Evolutionary conservation across 1,139 yeast species (phyloP).

Genomic region (Yueomyces sp.): DNA sequence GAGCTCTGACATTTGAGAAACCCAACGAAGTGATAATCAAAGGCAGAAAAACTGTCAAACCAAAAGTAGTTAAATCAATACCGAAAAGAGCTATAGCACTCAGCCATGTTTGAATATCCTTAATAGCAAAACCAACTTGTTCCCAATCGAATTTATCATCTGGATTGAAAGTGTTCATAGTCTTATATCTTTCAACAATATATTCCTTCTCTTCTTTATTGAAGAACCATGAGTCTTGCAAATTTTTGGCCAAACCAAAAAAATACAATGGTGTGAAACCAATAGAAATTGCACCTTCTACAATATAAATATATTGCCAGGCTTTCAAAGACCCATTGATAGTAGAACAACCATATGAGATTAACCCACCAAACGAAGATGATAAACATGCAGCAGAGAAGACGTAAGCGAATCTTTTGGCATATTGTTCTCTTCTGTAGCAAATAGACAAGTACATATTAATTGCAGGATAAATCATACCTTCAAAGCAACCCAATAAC

Average conservation of each 20-base stretch:
- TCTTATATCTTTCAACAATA: slow-evolving; percentile 33
- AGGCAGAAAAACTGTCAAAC: slow-evolving; percentile 38
- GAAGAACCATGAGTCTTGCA: slow-evolving; percentile 31
- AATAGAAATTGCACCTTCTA: slow-evolving; percentile 43
- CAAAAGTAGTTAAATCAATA: slow-evolving; percentile 34
- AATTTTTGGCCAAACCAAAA: slow-evolving; percentile 17
- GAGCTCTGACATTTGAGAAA: slow-evolving; percentile 32
- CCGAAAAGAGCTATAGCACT: slow-evolving; percentile 35
- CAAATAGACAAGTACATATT: slow-evolving; percentile 30
- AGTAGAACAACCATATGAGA: slow-evolving; percentile 32
- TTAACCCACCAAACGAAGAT: slow-evolving; percentile 37
- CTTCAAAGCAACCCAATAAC: slow-evolving; percentile 41
- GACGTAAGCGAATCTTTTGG: slow-evolving; percentile 31
- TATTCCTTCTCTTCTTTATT: slow-evolving; percentile 35
- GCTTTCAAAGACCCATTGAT: slow-evolving; percentile 27
- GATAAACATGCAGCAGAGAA: slow-evolving; percentile 33
- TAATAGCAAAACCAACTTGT: slow-evolving; percentile 29
- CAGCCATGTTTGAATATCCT: slow-evolving; percentile 31
- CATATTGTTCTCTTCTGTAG: slow-evolving; percentile 31
- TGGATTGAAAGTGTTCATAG: slow-evolving; percentile 25
- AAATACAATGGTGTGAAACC: slow-evolving; percentile 33
- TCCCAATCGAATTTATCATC: slow-evolving; percentile 30
- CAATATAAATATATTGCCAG: slow-evolving; percentile 46
- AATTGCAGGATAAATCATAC: slow-evolving; percentile 41
- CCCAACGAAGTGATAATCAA: slow-evolving; percentile 35